Conservation (phyloP, 805 yeast species). For the Yamadazyma paraphyllophila region DNA sequence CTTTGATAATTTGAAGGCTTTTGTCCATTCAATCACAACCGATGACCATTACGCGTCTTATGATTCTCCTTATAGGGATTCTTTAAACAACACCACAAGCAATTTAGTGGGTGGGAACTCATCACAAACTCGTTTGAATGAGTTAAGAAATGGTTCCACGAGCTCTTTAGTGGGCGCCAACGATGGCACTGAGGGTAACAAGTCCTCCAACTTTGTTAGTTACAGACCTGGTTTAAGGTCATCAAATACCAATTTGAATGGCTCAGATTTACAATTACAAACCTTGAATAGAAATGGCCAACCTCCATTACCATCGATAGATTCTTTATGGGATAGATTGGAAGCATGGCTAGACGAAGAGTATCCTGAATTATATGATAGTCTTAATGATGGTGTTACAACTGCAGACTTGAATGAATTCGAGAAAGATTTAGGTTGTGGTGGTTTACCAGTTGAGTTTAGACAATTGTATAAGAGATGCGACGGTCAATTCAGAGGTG, state of each 20-base stretch:
- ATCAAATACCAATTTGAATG: constrained; percentile 32
- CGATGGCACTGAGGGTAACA: constrained; percentile 14
- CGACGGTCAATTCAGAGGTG: constrained; percentile 47
- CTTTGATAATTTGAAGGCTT: constrained; percentile 37
- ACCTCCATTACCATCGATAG: constrained; percentile 48
- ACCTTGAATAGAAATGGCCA: constrained; percentile 45
- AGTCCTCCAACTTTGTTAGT: constrained; percentile 19
- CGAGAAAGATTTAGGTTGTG: constrained; percentile 43
- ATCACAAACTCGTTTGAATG: constrained; percentile 35
- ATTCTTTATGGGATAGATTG: constrained; percentile 43
- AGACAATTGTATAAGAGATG: constrained; percentile 45
- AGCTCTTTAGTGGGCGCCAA: constrained; percentile 21
- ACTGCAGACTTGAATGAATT: constrained; percentile 47
- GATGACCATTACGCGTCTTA: constrained; percentile 60
- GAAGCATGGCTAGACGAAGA: constrained; percentile 45
- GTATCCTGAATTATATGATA: constrained; percentile 45
- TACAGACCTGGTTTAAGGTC: constrained; percentile 46
- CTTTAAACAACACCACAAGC: constrained; percentile 15
- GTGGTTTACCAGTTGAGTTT: constrained; percentile 42
- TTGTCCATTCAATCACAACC: constrained; percentile 52
- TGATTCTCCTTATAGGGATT: constrained; percentile 34
- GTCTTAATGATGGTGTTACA: constrained; percentile 42
- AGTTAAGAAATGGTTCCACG: constrained; percentile 29
- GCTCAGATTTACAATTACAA: constrained; percentile 45
- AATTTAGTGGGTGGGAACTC: constrained; percentile 16